These are phyloP conservation scores for Parachaetomium inaequale DNA, from an alignment of 495 filamentous ascomycete species.

Conservation along the genomic window DNA sequence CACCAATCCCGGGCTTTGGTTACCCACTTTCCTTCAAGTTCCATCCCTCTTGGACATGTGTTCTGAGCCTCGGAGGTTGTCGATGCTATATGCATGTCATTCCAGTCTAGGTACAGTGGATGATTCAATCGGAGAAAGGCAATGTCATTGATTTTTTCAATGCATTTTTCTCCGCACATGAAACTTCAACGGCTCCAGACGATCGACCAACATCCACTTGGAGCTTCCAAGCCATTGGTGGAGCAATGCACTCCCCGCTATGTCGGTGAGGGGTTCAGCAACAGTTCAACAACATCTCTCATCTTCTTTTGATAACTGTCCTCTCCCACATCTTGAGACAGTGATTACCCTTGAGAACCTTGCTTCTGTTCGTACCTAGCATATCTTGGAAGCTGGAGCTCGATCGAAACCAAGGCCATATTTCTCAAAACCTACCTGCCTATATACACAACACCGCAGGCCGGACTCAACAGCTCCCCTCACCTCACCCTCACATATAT, in stretches of 20 bases:
- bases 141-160: too few relatives aligned
- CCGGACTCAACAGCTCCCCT: not conserved
- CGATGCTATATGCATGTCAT: too few relatives aligned
- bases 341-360: not conserved
- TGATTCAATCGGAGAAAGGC: too few relatives aligned
- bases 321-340: not conserved
- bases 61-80: too few relatives aligned
- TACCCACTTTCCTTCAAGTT: too few relatives aligned
- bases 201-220: not conserved
- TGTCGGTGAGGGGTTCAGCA: slow-evolving; percentile 20
- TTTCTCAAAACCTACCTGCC: not conserved
- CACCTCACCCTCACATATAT: too few relatives aligned
- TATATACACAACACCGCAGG: too few relatives aligned
- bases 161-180: too few relatives aligned
- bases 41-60: too few relatives aligned
- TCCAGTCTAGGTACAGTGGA: too few relatives aligned
- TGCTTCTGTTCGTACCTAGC: too few relatives aligned
- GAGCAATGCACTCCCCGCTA: slow-evolving; percentile 16
- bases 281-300: not conserved
- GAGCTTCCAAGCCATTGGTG: slow-evolving; percentile 10
- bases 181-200: not conserved
- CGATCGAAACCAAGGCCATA: not conserved
- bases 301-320: not conserved
- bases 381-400: not conserved
- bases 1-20: too few relatives aligned